phyloP scores from a whole-genome alignment of 2,329 filamentous ascomycete species.

The Chaetothyriales sp. region DNA sequence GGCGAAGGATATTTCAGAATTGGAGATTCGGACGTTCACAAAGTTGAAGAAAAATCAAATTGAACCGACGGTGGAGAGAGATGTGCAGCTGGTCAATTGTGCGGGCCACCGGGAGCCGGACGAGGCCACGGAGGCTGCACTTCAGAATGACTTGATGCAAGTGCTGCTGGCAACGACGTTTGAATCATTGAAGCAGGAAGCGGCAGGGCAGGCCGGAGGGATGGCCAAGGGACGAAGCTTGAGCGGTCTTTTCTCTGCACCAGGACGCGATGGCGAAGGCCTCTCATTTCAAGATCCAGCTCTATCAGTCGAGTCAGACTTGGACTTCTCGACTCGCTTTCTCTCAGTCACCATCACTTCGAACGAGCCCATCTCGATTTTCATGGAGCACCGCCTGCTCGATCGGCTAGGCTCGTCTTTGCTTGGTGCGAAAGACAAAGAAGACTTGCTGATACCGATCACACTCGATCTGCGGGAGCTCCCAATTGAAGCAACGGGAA shows the following conservation, averaged over 20 bases:
- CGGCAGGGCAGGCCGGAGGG: neutral
- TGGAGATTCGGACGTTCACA: conserved; percentile 70
- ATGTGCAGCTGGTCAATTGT: conserved; percentile 65
- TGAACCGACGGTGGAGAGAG: conserved; percentile 53
- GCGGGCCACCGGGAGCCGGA: conserved; percentile 44
- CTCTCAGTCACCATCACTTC: conserved; percentile 35
- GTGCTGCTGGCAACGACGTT: conserved; percentile 12
- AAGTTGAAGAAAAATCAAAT: conserved; percentile 69
- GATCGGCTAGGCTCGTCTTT: conserved; percentile 34
- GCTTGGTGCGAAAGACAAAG: conserved; percentile 53
- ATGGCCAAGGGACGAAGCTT: neutral
- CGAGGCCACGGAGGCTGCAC: conserved; percentile 4
- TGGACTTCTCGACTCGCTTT: conserved; percentile 27
- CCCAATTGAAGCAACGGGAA: conserved; percentile 79
- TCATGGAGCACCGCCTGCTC: conserved; percentile 36
- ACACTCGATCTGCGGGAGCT: conserved; percentile 71
- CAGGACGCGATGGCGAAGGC: neutral
- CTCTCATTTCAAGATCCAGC: neutral
- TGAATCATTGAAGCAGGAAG: neutral
- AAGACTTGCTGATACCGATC: conserved; percentile 64
- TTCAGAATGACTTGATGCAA: conserved; percentile 16
- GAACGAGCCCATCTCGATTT: conserved; percentile 32
- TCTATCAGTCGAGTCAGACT: neutral
- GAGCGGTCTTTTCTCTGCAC: neutral
- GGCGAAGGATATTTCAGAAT: conserved; percentile 61